Evolutionary conservation across 1,284 basidiomycete species (phyloP), one percentile per base, ranked within the genome.

Genomic region (Golubevia sp.): DNA sequence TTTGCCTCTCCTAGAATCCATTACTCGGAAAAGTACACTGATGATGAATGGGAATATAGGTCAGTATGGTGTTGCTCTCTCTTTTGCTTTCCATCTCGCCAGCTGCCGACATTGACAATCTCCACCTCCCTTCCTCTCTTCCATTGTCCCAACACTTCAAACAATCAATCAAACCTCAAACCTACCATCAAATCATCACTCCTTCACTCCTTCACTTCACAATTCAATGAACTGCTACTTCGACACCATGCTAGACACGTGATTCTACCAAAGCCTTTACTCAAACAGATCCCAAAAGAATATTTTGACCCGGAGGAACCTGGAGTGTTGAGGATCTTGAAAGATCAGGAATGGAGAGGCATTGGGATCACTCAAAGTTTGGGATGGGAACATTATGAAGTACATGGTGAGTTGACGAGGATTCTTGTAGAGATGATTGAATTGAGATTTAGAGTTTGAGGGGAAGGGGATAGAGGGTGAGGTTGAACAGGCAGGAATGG

Each of bases 301-400:
- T 87, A 85, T 71, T 91, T 89, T 74, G 86, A 88, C 48, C 84
- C 85, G 1, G 91, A 94, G 73, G 88, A 92, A 68, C 87, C 88
- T 27, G 92, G 92, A 4, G 89, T 91, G 3, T 87, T 97, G 63
- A 89, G 94, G 6, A 88, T 97, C 59, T 86, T 97, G 59, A 86
- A 88, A 2, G 95, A 97, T 83, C 85, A 88, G 50, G 95, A 98
- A 85, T 98, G 95, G 95, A 88, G 95, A 80, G 92, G 92, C 0
- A 94, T 98, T 65, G 95, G 95, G 11, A 97, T 97, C 77, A 93
- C 92, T 30, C 95, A 97, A 85, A 94, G 92, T 84, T 86, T 96
- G 56, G 95, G 95, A 8, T 98, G 95, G 95, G 92, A 94, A 82
- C 94, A 97, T 79, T 97, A 97, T 77, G 95, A 96, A 86, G 93